These are phyloP conservation scores for Wickerhamiella siamensis DNA, from an alignment of 805 yeast species.

Conservation along the genomic window DNA sequence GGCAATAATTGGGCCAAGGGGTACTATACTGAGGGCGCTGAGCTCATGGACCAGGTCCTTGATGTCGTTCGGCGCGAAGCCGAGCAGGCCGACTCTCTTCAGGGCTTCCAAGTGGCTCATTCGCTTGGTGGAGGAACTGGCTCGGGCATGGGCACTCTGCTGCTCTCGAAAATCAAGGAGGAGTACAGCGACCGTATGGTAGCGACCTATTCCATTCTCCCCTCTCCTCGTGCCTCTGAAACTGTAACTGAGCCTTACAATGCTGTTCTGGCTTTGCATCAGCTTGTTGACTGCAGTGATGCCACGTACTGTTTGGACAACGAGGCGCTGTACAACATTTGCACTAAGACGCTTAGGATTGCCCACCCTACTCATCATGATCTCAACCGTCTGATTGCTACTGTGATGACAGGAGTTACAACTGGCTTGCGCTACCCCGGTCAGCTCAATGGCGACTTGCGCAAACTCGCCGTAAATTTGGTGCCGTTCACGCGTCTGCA, in stretches of 20 bases:
- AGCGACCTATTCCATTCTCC: conserved; percentile 93
- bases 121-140: conserved; percentile 92
- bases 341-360: conserved; percentile 71
- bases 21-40: conserved; percentile 94
- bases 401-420: conserved; percentile 93
- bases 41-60: conserved; percentile 79
- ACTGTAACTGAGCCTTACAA: conserved; percentile 94
- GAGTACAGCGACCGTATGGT: conserved; percentile 94
- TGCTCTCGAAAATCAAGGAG: conserved; percentile 75
- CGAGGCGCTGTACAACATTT: conserved; percentile 84
- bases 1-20: conserved; percentile 98
- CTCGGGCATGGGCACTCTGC: conserved; percentile 89
- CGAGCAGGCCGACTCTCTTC: conserved; percentile 83
- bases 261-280: conserved; percentile 84
- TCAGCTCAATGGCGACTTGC: conserved; percentile 81
- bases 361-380: conserved; percentile 67
- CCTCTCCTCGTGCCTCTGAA: conserved; percentile 83
- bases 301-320: conserved; percentile 93
- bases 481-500: conserved; percentile 95
- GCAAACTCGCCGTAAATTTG: conserved; percentile 86
- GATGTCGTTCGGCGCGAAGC: conserved; percentile 91
- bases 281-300: conserved; percentile 80
- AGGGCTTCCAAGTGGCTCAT: conserved; percentile 86
- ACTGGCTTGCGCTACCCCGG: conserved; percentile 93
- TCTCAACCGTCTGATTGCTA: conserved; percentile 70